Evolutionary conservation across 805 yeast species (phyloP).

Genomic region (Metschnikowia peoriensis): DNA sequence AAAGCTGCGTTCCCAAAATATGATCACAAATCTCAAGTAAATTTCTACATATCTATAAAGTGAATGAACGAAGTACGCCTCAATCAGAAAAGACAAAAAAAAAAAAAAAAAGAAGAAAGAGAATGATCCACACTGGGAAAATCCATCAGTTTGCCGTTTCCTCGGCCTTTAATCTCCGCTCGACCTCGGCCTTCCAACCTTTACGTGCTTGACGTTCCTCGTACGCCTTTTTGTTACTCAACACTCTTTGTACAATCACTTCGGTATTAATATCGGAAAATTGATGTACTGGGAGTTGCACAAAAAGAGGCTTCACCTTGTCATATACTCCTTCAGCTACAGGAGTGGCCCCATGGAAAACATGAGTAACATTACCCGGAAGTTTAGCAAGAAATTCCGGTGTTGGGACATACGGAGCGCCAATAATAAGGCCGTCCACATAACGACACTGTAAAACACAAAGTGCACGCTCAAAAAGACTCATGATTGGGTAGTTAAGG

Average conservation of each 20-base stretch:
- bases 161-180: slow-evolving; percentile 26
- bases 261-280: slow-evolving; percentile 65
- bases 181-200: slow-evolving; percentile 69
- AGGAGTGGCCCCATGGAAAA: slow-evolving; percentile 61
- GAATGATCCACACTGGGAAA: neutral
- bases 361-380: slow-evolving; percentile 37
- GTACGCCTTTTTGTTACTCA: slow-evolving; percentile 63
- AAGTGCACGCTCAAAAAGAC: slow-evolving; percentile 75
- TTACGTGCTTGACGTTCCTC: slow-evolving; percentile 85
- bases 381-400: slow-evolving; percentile 37
- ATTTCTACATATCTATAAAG: too few species aligned
- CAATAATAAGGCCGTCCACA: slow-evolving; percentile 75
- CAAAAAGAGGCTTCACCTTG: slow-evolving; percentile 37
- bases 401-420: slow-evolving; percentile 59
- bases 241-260: slow-evolving; percentile 73
- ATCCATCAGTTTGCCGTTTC: slow-evolving; percentile 14
- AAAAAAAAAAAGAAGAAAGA: neutral
- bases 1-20: neutral
- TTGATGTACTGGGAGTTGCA: slow-evolving; percentile 50
- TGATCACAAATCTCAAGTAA: too few species aligned
- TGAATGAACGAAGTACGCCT: too few species aligned
- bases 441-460: slow-evolving; percentile 86
- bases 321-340: slow-evolving; percentile 31
- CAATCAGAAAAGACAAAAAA: too few species aligned
- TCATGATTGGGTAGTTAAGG: slow-evolving; percentile 79